phyloP scores from a whole-genome alignment of 116 monocot genomes.

The Iris pallida region DNA sequence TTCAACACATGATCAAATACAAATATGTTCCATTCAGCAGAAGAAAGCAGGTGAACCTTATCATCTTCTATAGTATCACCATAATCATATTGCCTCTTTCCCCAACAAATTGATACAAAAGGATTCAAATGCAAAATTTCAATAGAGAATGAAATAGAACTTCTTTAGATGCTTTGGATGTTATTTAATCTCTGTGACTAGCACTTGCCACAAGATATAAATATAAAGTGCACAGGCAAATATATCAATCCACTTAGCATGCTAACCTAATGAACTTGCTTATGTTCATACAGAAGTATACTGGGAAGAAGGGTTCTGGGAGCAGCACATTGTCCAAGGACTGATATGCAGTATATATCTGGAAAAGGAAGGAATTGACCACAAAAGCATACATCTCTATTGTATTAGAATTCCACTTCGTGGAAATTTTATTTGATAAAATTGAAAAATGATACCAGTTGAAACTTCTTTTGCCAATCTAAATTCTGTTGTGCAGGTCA shows the following conservation, averaged over 20 bases:
- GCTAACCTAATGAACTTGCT: not conserved
- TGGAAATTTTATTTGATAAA: too few species aligned
- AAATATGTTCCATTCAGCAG: constrained; percentile 24
- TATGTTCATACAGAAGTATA: constrained; percentile 3
- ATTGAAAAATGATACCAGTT: too few species aligned
- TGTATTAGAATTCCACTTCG: too few species aligned
- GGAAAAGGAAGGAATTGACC: too few species aligned
- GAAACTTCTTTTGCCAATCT: too few species aligned
- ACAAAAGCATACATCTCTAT: too few species aligned
- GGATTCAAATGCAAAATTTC: not conserved
- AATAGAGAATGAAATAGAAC: not conserved
- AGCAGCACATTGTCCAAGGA: constrained; percentile 1
- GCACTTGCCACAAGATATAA: not conserved
- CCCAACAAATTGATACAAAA: not conserved
- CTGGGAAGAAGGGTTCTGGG: constrained; percentile 7
- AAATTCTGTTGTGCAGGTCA: too few species aligned
- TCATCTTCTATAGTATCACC: not conserved
- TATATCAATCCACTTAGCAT: not conserved
- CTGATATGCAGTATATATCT: not conserved
- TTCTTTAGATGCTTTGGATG: not conserved
- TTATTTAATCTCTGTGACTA: not conserved
- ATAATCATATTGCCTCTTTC: not conserved
- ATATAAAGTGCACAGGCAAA: not conserved
- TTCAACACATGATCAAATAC: constrained; percentile 18
- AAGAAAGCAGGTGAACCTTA: constrained; percentile 21